Conservation (phyloP, 2,329 filamentous ascomycete genomes). For the Hysterium pulicare region DNA sequence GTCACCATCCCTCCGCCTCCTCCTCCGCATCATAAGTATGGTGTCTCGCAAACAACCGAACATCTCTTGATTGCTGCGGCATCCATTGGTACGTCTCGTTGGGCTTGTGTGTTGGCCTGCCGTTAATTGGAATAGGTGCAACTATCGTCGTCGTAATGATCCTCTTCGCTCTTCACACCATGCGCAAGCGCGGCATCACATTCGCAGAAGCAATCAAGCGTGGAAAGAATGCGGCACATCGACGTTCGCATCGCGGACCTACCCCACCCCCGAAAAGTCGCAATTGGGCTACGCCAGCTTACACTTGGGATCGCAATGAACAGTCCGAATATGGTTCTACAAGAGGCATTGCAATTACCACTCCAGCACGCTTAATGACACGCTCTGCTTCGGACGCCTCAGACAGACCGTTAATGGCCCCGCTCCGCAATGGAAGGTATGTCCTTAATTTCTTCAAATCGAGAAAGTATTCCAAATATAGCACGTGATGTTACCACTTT, state of each 20-base stretch:
- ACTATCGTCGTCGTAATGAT: conserved; percentile 38
- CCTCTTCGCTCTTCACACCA: conserved; percentile 33
- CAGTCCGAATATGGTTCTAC: conserved; percentile 22
- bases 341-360: conserved; percentile 20
- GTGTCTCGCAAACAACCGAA: conserved; percentile 37
- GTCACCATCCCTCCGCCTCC: conserved; percentile 19
- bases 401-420: conserved; percentile 25
- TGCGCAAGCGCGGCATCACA: conserved; percentile 37
- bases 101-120: background rate
- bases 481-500: background rate
- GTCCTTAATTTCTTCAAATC: conserved; percentile 2
- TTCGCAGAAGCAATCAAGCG: conserved; percentile 25
- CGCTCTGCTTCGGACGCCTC: conserved; percentile 28
- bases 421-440: conserved; percentile 28
- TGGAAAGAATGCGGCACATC: conserved; percentile 13
- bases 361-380: conserved; percentile 21
- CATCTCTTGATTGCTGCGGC: conserved; percentile 40
- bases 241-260: conserved; percentile 19
- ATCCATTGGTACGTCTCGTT: conserved; percentile 30
- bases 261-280: conserved; percentile 17
- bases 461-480: background rate
- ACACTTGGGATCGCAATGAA: conserved; percentile 24
- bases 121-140: conserved; percentile 27
- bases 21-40: conserved; percentile 14
- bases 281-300: conserved; percentile 1